These are phyloP conservation scores for Fusarium sp. DNA, from an alignment of 2,329 filamentous ascomycete genomes.

Conservation along the genomic window DNA sequence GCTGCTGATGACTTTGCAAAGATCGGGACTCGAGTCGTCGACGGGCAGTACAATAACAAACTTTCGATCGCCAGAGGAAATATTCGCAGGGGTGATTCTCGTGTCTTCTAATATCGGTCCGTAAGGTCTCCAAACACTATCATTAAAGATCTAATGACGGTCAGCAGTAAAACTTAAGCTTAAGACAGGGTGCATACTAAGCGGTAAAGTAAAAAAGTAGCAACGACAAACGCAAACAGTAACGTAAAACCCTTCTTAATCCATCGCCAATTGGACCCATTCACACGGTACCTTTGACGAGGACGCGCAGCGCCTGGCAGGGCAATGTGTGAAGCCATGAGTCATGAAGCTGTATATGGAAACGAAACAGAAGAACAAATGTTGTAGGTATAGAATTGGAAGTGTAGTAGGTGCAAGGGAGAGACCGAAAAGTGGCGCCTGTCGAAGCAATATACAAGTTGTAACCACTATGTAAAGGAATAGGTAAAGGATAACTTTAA, in stretches of 20 bases:
- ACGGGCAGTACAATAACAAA: conserved; percentile 42
- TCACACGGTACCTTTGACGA: conserved; percentile 29
- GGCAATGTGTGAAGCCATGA: conserved; percentile 29
- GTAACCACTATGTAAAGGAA: not conserved
- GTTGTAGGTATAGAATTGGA: not conserved
- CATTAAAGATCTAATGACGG: conserved; percentile 31
- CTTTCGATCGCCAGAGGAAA: conserved; percentile 36
- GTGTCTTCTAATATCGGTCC: conserved; percentile 23
- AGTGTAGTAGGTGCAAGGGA: not conserved
- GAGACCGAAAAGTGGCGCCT: not conserved
- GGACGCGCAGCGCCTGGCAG: conserved; percentile 31
- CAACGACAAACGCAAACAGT: conserved; percentile 1
- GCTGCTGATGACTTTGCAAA: conserved; percentile 47
- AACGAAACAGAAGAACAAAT: not conserved
- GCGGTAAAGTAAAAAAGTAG: conserved; percentile 24
- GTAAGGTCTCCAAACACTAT: conserved; percentile 24
- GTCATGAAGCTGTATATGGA: conserved; percentile 27
- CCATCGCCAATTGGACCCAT: conserved; percentile 30
- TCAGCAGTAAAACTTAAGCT: conserved; percentile 4
- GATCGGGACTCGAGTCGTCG: conserved; percentile 44
- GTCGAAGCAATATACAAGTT: not conserved
- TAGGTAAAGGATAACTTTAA: not conserved
- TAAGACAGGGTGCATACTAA: conserved; percentile 10
- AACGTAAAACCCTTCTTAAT: conserved; percentile 18
- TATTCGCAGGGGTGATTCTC: not conserved